phyloP scores from a whole-genome alignment of 75 land plant genomes.

The Cunninghamia lanceolata region DNA sequence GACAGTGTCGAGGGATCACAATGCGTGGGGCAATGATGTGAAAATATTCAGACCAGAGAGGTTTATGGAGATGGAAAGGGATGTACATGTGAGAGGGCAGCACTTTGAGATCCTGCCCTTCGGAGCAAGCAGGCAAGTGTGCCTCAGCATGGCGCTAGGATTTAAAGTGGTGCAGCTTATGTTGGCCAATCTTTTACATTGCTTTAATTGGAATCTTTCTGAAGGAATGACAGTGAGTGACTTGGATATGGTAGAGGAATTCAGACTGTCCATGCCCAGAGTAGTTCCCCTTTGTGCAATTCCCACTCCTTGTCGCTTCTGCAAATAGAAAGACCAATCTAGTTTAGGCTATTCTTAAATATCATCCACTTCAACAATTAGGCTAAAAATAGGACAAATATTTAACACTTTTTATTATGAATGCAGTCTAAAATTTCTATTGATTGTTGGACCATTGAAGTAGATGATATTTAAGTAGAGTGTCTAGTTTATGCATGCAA shows the following conservation, averaged over 20 bases:
- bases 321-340: too few species aligned
- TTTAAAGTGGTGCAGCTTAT: not conserved
- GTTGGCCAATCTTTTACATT: not conserved
- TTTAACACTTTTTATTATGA: too few species aligned
- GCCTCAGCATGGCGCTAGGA: not conserved
- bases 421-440: too few species aligned
- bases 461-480: too few species aligned
- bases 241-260: not conserved
- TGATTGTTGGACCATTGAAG: too few species aligned
- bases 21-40: not conserved
- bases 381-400: too few species aligned
- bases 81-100: not conserved
- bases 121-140: conserved; percentile 2
- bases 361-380: too few species aligned
- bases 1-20: not conserved
- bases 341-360: too few species aligned
- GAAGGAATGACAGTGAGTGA: not conserved
- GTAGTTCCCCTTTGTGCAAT: not conserved
- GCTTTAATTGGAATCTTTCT: not conserved
- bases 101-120: conserved; percentile 5
- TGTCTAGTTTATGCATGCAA: too few species aligned
- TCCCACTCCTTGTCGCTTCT: not conserved
- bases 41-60: not conserved
- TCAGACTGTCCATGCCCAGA: not conserved
- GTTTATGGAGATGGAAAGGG: not conserved